Conservation (phyloP, 768 basidiomycete genomes). For the Dendrothele bispora region DNA sequence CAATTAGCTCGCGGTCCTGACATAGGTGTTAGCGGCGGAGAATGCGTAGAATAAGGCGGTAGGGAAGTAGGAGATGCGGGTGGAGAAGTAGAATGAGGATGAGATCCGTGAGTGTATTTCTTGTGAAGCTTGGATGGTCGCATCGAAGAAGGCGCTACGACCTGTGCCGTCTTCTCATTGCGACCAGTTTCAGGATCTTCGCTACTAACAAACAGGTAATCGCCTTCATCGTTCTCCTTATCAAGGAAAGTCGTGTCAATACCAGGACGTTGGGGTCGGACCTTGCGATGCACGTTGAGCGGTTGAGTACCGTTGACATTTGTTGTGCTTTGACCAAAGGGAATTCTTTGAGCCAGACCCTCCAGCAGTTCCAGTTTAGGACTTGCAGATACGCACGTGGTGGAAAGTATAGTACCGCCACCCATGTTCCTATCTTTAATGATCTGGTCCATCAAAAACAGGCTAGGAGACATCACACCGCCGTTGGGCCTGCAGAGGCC, state of each 20-base stretch:
- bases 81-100: constrained; percentile 8
- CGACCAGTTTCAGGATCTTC: too few species aligned
- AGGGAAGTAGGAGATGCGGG: constrained; percentile 18
- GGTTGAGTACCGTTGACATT: constrained; percentile 35
- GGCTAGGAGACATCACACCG: constrained; percentile 6
- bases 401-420: not conserved
- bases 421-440: constrained; percentile 1
- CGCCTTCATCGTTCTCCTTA: constrained; percentile 57
- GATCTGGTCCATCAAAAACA: constrained; percentile 11
- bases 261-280: constrained; percentile 19
- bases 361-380: not conserved
- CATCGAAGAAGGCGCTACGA: constrained; percentile 46
- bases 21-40: constrained; percentile 33
- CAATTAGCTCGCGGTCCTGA: constrained; percentile 61
- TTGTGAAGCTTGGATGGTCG: constrained; percentile 38
- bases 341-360: not conserved
- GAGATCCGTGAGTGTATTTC: constrained; percentile 23
- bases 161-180: too few species aligned
- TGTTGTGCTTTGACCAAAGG: not conserved
- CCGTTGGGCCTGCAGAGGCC: not conserved
- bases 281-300: constrained; percentile 43
- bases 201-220: constrained; percentile 13
- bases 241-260: constrained; percentile 28
- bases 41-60: constrained; percentile 48
- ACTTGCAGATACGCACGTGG: too few species aligned